Evolutionary conservation across 495 filamentous ascomycete genomes (phyloP).

Genomic region (Daldinia grandis): DNA sequence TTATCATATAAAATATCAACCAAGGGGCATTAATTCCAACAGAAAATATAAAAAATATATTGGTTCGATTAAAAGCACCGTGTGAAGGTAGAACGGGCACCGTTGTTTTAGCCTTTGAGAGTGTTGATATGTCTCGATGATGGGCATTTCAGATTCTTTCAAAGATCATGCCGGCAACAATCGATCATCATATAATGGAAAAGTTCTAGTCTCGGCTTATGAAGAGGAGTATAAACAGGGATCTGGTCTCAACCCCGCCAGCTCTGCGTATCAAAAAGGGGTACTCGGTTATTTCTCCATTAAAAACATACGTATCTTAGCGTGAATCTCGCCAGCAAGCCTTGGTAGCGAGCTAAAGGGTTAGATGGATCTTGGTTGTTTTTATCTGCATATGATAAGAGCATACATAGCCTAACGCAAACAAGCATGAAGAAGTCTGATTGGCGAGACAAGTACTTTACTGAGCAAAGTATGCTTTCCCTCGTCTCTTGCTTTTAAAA

Average conservation of each 20-base stretch:
- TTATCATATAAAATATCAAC: background rate
- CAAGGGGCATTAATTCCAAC: background rate
- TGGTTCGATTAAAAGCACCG: background rate
- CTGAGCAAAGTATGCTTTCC: background rate
- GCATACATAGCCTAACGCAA: background rate
- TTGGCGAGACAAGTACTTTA: background rate
- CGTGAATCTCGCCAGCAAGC: background rate
- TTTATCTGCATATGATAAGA: background rate
- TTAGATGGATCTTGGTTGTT: background rate
- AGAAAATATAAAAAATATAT: background rate
- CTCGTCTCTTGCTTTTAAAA: too few species aligned
- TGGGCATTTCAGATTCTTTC: background rate
- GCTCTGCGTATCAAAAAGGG: background rate
- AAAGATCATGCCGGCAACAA: background rate
- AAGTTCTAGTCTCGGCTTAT: conserved; percentile 2
- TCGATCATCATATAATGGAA: background rate
- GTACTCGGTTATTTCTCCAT: background rate
- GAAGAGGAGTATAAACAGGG: background rate
- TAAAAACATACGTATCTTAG: background rate
- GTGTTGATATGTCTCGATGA: background rate
- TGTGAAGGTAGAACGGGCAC: background rate
- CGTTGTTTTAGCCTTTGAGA: background rate
- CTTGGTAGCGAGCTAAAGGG: background rate
- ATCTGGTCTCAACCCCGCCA: background rate
- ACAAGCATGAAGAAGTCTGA: background rate